Conservation (phyloP, 1,139 yeast species). For the Wickerhamomyces sp. region DNA sequence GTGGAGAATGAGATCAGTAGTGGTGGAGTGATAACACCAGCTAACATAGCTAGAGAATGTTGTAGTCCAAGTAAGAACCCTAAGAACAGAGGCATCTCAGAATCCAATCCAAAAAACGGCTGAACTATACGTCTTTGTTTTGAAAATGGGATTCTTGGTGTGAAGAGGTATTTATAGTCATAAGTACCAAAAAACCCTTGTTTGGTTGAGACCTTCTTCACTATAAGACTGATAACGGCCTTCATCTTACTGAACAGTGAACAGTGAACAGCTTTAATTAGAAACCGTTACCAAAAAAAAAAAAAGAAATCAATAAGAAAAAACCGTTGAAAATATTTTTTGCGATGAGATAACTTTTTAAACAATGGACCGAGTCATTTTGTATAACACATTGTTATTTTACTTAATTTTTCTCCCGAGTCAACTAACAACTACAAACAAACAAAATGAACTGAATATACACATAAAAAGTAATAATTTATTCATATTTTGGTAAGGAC, state of each 20-base stretch:
- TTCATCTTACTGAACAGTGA: not conserved
- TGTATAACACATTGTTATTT: too few relatives aligned
- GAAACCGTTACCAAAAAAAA: not conserved
- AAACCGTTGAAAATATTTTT: too few relatives aligned
- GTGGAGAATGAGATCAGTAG: conserved; percentile 61
- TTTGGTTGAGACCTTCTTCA: conserved; percentile 49
- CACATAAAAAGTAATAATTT: not conserved
- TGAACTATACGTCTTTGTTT: conserved; percentile 48
- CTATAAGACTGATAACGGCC: conserved; percentile 2
- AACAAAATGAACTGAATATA: not conserved
- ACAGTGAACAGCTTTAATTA: not conserved
- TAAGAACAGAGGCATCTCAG: conserved; percentile 72
- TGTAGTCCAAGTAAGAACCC: conserved; percentile 76
- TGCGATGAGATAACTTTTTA: too few relatives aligned
- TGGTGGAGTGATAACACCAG: conserved; percentile 89
- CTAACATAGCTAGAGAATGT: conserved; percentile 85
- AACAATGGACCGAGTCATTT: too few relatives aligned
- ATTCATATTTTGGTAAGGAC: not conserved
- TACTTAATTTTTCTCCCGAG: too few relatives aligned
- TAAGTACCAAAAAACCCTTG: conserved; percentile 82
- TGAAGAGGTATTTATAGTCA: conserved; percentile 68
- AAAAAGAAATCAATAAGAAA: too few relatives aligned
- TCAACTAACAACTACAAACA: not conserved
- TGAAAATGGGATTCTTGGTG: conserved; percentile 71
- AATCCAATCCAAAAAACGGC: conserved; percentile 77